Evolutionary conservation across 2,329 filamentous ascomycete species (phyloP), one percentile per base, ranked within the genome.

Genomic region (Colletotrichum spaethianum): DNA sequence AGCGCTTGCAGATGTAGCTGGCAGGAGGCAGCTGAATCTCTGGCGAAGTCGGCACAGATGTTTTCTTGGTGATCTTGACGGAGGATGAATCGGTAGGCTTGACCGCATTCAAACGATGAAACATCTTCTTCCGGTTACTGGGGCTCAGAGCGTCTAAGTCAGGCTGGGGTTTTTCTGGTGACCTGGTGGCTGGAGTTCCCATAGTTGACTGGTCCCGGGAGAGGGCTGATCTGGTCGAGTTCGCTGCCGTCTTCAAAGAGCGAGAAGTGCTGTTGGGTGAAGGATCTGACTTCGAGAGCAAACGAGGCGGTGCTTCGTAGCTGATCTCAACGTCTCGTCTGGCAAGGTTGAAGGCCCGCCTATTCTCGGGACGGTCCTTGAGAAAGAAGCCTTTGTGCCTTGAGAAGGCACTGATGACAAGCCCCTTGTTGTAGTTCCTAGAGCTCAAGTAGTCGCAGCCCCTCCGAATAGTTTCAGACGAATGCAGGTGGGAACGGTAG

Each of bases 381-480:
- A 59, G 11, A 11, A 74, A 66, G 20, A 20, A 28, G 7, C 44
- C n/a, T 40, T 73, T 63, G 59, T 73, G 75, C 26, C 73, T 67
- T 12, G 69, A 50, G 55, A 78, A 77, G 5, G 68, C 61, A 7
- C 52, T 60, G 20, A 72, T 18, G 16, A 79, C 74, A 14, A 42
- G n/a, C 5, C 40, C 26, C 52, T 77, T 75, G 16, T 70, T 63
- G 52, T 67, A 72, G 6, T 65, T 36, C 36, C 63, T 62, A 26
- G 42, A 33, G 26, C 63, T 65, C 9, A 78, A 18, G n/a, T 70
- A 72, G 14, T 55, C 14, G 63, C 75, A 75, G 68, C 76, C 76
- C n/a, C 61, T 28, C 2, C 55, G 38, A 23, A 78, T 67, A n/a
- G 52, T 40, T n/a, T n/a, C 16, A 1, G 70, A 60, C 1, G 66